Evolutionary conservation across 2,329 filamentous ascomycete genomes (phyloP), one percentile per base, ranked within the genome.

Genomic region (Pyricularia pennisetigena): DNA sequence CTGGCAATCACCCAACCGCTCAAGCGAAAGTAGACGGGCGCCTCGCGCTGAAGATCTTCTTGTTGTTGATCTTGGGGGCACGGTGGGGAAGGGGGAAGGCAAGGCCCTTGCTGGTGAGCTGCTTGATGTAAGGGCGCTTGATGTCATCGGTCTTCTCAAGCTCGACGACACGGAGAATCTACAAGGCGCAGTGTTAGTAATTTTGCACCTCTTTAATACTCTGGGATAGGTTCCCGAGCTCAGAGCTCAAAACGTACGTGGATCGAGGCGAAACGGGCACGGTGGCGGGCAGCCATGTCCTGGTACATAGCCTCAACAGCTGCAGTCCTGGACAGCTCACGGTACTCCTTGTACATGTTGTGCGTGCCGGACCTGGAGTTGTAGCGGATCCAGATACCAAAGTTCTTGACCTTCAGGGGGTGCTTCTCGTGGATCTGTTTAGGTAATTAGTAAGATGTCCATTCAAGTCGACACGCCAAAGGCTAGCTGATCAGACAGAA

Each of bases 331-430:
- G 92, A 94, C 88, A 98, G 92, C 88, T 98, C 95, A 82, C 95
- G 92, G 91, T 97, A 98, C 90, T 99, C 95, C 90, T 98, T 98
- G 93, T 99, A 99, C 95, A 99, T 99, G 91, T 99, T 99, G 93
- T 99, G 95, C 78, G 95, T 99, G 78, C 95, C 95, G 78, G 95
- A 98, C 84, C 95, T 94, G 72, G 96, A 99, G 86, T 99, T 94
- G 87, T 99, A 99, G 82, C 96, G 94, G 86, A 99, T 90, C 96
- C 96, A 99, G 89, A 99, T 90, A 82, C 95, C 95, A 82, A 99
- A 98, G 92, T 97, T 99, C 93, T 99, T 99, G 89, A 99, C 94
- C 88, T 97, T 97, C 80, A 94, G 87, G 78, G 95, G 95, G 83
- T 93, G 93, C 91, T 98, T 98, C 93, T 99, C 95, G 85, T 88